phyloP scores from a whole-genome alignment of 2,329 filamentous ascomycete species.

The Talaromyces sp. region DNA sequence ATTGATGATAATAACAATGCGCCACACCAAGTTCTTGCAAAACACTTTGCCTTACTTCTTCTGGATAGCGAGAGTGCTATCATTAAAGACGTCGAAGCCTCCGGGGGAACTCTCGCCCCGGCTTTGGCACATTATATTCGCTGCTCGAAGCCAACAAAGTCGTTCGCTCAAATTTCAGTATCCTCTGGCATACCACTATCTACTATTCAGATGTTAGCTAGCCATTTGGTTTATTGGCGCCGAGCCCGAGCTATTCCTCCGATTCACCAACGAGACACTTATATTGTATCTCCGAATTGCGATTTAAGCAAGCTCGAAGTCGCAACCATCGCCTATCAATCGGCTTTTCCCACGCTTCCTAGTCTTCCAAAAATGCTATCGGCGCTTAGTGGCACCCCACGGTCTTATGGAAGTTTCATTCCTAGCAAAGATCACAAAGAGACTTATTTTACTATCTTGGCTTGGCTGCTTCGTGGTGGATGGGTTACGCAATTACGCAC shows the following conservation, averaged over 20 bases:
- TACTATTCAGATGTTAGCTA: constrained; percentile 83
- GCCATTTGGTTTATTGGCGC: constrained; percentile 95
- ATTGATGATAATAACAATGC: constrained; percentile 62
- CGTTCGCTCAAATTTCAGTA: constrained; percentile 70
- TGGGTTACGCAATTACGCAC: constrained; percentile 94
- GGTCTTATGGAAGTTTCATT: constrained; percentile 80
- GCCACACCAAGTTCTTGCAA: constrained; percentile 66
- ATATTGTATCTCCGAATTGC: constrained; percentile 89
- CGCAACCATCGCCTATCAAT: constrained; percentile 72
- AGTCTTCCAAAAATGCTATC: constrained; percentile 85
- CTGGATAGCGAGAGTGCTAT: constrained; percentile 82
- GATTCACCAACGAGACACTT: constrained; percentile 84
- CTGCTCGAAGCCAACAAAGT: constrained; percentile 63
- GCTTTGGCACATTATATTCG: constrained; percentile 75
- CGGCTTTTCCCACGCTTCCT: constrained; percentile 79
- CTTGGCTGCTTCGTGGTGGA: constrained; percentile 87
- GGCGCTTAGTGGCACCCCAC: constrained; percentile 75
- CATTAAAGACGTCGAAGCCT: constrained; percentile 67
- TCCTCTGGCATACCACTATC: constrained; percentile 68
- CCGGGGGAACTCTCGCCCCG: constrained; percentile 73
- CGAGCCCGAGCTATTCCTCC: constrained; percentile 89
- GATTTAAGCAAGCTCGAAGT: constrained; percentile 71
- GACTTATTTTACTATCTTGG: constrained; percentile 86
- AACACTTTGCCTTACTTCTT: constrained; percentile 83
- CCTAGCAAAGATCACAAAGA: constrained; percentile 85